Percentiles rank a stretch among this genome's conserved stretches.
Evolutionary conservation across 805 yeast genomes (phyloP).

Genomic region (Lipomyces orientalis): DNA sequence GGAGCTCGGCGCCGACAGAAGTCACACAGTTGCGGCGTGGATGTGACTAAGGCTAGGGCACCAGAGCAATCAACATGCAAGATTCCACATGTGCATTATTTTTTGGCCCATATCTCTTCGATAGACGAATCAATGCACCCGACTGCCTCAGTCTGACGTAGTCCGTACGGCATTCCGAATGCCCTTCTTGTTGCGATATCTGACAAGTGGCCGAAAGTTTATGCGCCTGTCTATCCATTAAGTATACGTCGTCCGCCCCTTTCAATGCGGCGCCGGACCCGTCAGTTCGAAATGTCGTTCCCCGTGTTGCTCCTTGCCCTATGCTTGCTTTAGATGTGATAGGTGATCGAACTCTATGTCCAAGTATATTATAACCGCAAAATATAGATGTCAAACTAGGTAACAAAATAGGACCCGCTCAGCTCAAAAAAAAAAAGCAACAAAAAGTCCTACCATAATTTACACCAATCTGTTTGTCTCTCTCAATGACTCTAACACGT

Average conservation of each 20-base stretch:
- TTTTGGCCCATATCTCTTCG: background rate
- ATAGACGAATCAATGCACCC: background rate
- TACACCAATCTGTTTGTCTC: slow-evolving; percentile 13
- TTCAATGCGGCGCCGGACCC: background rate
- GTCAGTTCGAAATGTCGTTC: too few species aligned
- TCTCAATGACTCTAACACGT: slow-evolving; percentile 8
- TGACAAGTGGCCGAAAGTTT: background rate
- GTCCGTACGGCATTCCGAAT: too few species aligned
- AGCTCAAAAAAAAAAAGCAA: background rate
- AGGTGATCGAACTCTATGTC: background rate
- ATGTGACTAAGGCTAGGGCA: background rate
- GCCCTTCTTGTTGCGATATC: too few species aligned
- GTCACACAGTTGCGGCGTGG: background rate
- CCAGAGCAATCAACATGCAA: background rate
- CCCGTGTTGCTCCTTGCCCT: too few species aligned
- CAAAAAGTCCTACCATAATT: background rate
- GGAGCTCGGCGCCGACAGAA: background rate
- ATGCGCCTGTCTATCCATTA: background rate
- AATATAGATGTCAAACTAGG: background rate
- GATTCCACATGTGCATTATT: background rate
- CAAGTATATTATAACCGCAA: background rate
- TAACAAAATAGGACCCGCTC: background rate
- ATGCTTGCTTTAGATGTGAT: background rate
- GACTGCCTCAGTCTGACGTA: background rate
- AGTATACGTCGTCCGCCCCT: background rate